A percentile compares a stretch with the other conserved stretches of the same genome.
Conservation (phyloP, 352 stramenopile genomes). For the Phytophthora litchii region DNA sequence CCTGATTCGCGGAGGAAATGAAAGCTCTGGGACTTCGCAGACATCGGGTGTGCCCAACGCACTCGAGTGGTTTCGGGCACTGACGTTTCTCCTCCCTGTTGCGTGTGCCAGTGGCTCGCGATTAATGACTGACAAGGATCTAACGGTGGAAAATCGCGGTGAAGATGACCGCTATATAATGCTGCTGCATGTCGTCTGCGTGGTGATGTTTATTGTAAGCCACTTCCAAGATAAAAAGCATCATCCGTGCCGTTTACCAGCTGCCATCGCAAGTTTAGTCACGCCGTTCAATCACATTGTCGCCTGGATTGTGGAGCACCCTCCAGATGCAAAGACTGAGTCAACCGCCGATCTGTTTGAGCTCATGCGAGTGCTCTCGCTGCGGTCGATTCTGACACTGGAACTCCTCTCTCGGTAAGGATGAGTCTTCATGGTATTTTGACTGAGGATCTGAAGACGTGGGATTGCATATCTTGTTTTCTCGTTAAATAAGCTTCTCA, state of each 20-base stretch:
- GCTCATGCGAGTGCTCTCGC: slow-evolving; percentile 65
- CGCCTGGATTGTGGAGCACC: slow-evolving; percentile 61
- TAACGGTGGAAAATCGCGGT: slow-evolving; percentile 55
- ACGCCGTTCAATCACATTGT: slow-evolving; percentile 60
- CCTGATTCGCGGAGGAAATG: slow-evolving; percentile 59
- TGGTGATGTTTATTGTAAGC: slow-evolving; percentile 73
- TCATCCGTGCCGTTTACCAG: slow-evolving; percentile 43
- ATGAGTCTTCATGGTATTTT: slow-evolving; percentile 9
- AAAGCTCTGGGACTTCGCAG: slow-evolving; percentile 15
- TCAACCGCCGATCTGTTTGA: slow-evolving; percentile 73
- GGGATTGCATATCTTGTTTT: slow-evolving; percentile 24
- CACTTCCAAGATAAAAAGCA: slow-evolving; percentile 56
- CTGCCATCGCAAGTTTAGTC: slow-evolving; percentile 52
- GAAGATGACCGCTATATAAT: slow-evolving; percentile 84
- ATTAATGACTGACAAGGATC: slow-evolving; percentile 50
- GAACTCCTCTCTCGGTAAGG: slow-evolving; percentile 39
- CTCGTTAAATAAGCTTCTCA: slow-evolving; percentile 42
- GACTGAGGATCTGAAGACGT: slow-evolving; percentile 11
- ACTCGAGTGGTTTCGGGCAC: slow-evolving; percentile 70
- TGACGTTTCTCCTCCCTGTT: slow-evolving; percentile 78
- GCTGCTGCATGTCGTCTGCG: slow-evolving; percentile 73
- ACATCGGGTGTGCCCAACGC: slow-evolving; percentile 50
- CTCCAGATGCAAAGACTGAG: slow-evolving; percentile 56
- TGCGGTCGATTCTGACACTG: slow-evolving; percentile 51
- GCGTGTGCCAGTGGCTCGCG: slow-evolving; percentile 66